Evolutionary conservation across 495 filamentous ascomycete genomes (phyloP).

Genomic region (Penicillium turbatum): DNA sequence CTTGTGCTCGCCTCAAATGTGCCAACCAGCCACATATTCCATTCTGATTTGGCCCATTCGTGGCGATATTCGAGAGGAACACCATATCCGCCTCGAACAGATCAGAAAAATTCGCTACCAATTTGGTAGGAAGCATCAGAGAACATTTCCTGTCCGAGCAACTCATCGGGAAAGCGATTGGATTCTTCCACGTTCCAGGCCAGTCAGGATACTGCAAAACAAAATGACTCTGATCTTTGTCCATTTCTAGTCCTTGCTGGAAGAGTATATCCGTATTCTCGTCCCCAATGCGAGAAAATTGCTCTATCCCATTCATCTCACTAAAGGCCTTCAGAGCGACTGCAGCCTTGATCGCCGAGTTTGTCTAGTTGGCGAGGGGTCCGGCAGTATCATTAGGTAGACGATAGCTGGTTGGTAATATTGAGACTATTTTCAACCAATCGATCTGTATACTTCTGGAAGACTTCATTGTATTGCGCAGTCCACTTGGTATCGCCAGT

Average conservation of each 20-base stretch:
- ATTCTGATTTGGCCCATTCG: conserved; percentile 49
- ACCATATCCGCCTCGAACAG: conserved; percentile 39
- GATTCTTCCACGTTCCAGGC: conserved; percentile 40
- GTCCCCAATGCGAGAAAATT: conserved; percentile 40
- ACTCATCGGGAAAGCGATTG: conserved; percentile 44
- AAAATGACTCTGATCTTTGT: conserved; percentile 41
- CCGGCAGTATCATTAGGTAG: conserved; percentile 54
- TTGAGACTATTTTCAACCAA: conserved; percentile 47
- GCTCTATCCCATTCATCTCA: conserved; percentile 30
- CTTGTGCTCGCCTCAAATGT: conserved; percentile 30
- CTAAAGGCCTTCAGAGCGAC: conserved; percentile 51
- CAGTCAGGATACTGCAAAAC: conserved; percentile 37
- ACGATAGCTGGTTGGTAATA: conserved; percentile 48
- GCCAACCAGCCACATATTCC: conserved; percentile 46
- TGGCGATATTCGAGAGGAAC: conserved; percentile 42
- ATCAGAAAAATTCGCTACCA: conserved; percentile 37
- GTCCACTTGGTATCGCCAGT: conserved; percentile 39
- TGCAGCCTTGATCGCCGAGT: conserved; percentile 54
- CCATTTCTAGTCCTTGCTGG: conserved; percentile 32
- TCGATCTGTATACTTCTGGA: conserved; percentile 49
- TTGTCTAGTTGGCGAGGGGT: conserved; percentile 49
- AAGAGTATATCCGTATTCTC: conserved; percentile 40
- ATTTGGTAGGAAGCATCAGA: conserved; percentile 34
- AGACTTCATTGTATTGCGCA: conserved; percentile 28
- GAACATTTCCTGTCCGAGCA: conserved; percentile 42